Conservation (phyloP, 2,329 filamentous ascomycete species). For the Cordyceps fumosorosea region DNA sequence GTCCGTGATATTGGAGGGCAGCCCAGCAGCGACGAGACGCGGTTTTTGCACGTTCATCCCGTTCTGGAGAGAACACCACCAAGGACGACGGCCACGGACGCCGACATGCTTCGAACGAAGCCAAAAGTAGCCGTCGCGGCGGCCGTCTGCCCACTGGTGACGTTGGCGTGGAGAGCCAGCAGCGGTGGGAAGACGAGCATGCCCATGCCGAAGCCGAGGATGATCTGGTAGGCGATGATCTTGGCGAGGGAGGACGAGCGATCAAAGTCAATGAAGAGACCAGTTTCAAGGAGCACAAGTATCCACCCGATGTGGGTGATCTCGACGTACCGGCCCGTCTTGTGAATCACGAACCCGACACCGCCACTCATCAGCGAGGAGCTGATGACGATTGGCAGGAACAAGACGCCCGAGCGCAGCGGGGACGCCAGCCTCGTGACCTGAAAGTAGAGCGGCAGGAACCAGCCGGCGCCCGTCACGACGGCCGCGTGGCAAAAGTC, state of each 20-base stretch:
- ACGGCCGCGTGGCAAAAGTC: conserved; percentile 41
- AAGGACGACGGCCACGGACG: too few species aligned
- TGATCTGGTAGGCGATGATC: conserved; percentile 49
- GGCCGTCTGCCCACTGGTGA: conserved; percentile 53
- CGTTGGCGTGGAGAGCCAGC: conserved; percentile 57
- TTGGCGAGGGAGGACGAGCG: conserved; percentile 40
- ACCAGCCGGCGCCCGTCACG: conserved; percentile 57
- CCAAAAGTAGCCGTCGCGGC: conserved; percentile 56
- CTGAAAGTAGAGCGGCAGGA: conserved; percentile 69
- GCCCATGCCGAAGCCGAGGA: conserved; percentile 54
- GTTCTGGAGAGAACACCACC: conserved; percentile 34
- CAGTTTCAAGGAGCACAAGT: conserved; percentile 53
- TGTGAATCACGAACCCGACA: conserved; percentile 28
- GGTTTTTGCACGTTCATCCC: conserved; percentile 29
- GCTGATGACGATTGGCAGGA: conserved; percentile 15
- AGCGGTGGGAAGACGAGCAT: conserved; percentile 58
- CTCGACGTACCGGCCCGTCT: conserved; percentile 50
- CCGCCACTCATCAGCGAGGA: conserved; percentile 27
- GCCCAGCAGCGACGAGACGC: neutral
- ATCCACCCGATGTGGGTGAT: conserved; percentile 47
- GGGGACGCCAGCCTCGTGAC: conserved; percentile 48
- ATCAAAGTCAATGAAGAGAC: conserved; percentile 49
- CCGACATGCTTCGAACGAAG: too few species aligned
- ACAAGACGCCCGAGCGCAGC: conserved; percentile 7
- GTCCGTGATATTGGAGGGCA: conserved; percentile 3